Base-by-base conservation (phyloP, 1,284 basidiomycete species). In the Sutorius eximius region DNA sequence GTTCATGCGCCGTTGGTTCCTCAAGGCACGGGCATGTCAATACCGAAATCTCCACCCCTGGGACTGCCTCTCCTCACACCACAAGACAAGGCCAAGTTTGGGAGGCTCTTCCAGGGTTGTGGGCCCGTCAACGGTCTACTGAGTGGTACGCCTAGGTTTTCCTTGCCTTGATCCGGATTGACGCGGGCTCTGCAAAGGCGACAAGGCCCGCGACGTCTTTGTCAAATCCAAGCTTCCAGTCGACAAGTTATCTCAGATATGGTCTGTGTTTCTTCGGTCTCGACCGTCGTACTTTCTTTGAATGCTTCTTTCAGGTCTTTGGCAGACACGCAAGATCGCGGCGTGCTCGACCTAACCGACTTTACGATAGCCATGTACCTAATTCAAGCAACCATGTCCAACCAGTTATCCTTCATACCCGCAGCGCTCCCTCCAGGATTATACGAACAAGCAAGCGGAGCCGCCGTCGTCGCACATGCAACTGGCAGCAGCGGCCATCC, bases 361-460 rank as follows among this genome's bases (percentile, higher is more conserved):
- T 99, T 99, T 69, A 89, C 91, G 60, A 87, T 99, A 66, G 97
- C 92, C 49, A 98, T 99, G 97, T 93, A 91, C 71, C 82, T 95
- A 67, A 96, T 98, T 62, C 95, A 98, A 73, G 87, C 84, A 41
- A 80, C 83, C 47, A 98, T 99, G 95, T 86, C 89, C 47, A 85
- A 86, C 51, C 81, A 89, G 51, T 76, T 94, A 54, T 75, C 87
- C 42, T 80, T 78, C 46, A 81, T 99, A 44, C 97, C 97, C 11
- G 71, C 83, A 2, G 75, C 81, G 1, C 80, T 99, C 15, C 94
- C 96, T n/a, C 86, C 91, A 0, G 89, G 86, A 46, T 70, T 96
- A n/a, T 97, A 98, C 69, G 95, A 98, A 62, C 87, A 89, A 66
- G 93, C 91, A 3, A 77, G 79, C 18, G 80, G 82, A 63, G 60